Evolutionary conservation across 352 stramenopile genomes (phyloP).

Genomic region (Phytopythium montanum): DNA sequence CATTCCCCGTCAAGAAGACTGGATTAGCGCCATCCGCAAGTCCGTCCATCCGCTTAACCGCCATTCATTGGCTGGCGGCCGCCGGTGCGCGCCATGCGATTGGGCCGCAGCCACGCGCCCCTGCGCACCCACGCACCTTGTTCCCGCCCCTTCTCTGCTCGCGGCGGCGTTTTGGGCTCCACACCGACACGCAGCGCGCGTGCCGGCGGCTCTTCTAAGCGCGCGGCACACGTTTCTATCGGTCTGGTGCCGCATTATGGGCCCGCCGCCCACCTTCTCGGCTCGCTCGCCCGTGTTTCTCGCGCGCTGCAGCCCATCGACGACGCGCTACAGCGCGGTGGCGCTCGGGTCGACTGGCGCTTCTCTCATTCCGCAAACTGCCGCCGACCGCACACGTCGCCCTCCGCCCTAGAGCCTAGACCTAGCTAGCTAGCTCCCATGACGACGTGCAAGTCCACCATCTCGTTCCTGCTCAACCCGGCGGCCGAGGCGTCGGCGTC

Average conservation of each 20-base stretch:
- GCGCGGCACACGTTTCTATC: no score
- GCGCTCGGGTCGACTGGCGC: no score
- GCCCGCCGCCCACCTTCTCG: no score
- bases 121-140: neutral
- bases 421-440: slow-evolving; percentile 12
- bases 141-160: neutral
- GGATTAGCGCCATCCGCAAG: no score
- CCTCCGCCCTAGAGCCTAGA: no score
- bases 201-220: neutral
- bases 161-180: neutral
- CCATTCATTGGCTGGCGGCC: no score
- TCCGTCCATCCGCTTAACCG: no score
- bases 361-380: neutral
- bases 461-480: slow-evolving; percentile 42
- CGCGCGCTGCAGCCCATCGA: no score
- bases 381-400: neutral
- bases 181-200: neutral
- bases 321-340: no score
- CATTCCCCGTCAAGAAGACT: no score
- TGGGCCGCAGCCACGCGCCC: slow-evolving; percentile 4
- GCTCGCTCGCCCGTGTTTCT: no score
- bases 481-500: slow-evolving; percentile 9
- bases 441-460: slow-evolving; percentile 36
- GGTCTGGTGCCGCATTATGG: no score
- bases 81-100: neutral